These are phyloP conservation scores for Liquidambar formosana DNA, from an alignment of 164 flowering plant species.

Conservation along the genomic window DNA sequence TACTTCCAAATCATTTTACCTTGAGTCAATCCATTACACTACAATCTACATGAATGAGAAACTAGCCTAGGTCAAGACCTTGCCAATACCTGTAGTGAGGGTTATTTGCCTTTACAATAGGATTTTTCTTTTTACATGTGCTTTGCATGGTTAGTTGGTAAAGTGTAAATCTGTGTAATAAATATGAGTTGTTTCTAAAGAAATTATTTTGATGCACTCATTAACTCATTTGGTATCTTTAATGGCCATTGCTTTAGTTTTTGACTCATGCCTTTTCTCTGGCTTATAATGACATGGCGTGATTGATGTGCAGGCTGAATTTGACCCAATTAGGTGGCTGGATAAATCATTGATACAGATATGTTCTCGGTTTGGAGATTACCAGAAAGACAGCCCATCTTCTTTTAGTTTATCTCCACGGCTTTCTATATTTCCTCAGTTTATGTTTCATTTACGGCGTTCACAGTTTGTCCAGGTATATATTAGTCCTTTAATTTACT, in stretches of 20 bases:
- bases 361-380: constrained; percentile 91
- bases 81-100: no score
- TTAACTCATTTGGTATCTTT: background rate
- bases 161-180: background rate
- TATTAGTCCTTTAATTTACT: background rate
- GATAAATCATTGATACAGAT: constrained; percentile 84
- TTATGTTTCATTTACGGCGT: constrained; percentile 84
- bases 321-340: constrained; percentile 95
- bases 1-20: no score
- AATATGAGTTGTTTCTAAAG: background rate
- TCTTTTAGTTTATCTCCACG: constrained; percentile 88
- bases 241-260: background rate
- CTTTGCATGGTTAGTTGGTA: background rate
- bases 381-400: constrained; percentile 85
- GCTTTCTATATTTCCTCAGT: constrained; percentile 92
- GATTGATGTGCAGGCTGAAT: constrained; percentile 74
- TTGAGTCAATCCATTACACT: no score
- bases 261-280: background rate
- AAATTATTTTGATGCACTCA: background rate
- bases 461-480: constrained; percentile 97
- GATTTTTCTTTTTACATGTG: no score
- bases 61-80: no score
- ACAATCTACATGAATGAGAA: no score
- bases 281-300: background rate
- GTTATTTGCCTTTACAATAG: no score